Conservation (phyloP, 2,329 filamentous ascomycete species). For the Pseudopithomyces maydicus region DNA sequence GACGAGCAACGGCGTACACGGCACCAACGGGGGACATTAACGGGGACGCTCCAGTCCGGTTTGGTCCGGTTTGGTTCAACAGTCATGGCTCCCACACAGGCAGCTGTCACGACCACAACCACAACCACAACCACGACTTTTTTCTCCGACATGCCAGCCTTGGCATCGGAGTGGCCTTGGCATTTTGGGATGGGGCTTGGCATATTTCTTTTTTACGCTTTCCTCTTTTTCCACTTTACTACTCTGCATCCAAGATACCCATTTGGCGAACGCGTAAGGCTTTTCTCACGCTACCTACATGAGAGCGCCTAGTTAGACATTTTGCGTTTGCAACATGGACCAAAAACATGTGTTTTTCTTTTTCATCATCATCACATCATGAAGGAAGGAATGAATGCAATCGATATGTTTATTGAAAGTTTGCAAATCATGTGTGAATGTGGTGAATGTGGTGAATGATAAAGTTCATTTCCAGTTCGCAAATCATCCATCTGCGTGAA, state of each 20-base stretch:
- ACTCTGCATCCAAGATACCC: conserved; percentile 33
- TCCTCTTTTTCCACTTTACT: not conserved
- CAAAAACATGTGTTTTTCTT: conserved; percentile 32
- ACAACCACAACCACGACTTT: too few species aligned
- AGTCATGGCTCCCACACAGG: not conserved
- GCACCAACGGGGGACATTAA: not conserved
- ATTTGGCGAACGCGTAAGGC: conserved; percentile 40
- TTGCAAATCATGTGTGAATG: too few species aligned
- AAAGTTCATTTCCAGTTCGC: too few species aligned
- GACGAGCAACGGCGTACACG: not conserved
- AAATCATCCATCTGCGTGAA: too few species aligned
- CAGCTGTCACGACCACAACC: too few species aligned
- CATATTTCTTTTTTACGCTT: not conserved
- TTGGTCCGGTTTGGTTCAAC: not conserved
- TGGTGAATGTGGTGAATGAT: too few species aligned
- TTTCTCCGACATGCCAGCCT: too few species aligned
- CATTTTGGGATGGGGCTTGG: not conserved
- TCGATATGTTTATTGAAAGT: too few species aligned
- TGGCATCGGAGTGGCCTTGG: not conserved
- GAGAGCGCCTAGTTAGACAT: conserved; percentile 28
- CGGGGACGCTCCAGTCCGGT: not conserved
- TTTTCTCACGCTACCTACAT: conserved; percentile 34
- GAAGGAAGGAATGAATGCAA: too few species aligned
- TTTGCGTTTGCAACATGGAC: conserved; percentile 35
- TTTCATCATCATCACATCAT: too few species aligned